Evolutionary conservation across 2,329 filamentous ascomycete species (phyloP).

Genomic region (Echinosphaeria canescens): DNA sequence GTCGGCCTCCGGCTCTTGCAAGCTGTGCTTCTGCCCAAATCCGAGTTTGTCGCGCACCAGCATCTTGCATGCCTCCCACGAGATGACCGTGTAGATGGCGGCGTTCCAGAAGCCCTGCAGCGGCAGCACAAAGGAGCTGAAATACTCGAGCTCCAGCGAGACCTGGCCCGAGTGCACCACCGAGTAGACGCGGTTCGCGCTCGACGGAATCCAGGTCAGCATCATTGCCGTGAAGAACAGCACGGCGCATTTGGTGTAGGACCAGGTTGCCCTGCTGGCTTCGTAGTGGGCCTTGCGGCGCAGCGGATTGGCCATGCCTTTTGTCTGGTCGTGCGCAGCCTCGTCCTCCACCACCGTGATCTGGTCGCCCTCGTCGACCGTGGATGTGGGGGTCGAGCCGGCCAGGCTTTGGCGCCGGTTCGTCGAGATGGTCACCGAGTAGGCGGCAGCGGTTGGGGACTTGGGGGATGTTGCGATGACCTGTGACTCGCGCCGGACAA

Average conservation of each 20-base stretch:
- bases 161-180: slow-evolving; percentile 31
- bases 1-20: slow-evolving; percentile 3
- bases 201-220: slow-evolving; percentile 59
- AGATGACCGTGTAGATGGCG: slow-evolving; percentile 53
- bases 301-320: slow-evolving; percentile 3
- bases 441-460: too few relatives aligned
- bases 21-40: slow-evolving; percentile 7
- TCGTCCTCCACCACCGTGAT: slow-evolving; percentile 7
- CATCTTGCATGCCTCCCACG: slow-evolving; percentile 36
- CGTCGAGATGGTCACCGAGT: slow-evolving; percentile 28
- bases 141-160: slow-evolving; percentile 40
- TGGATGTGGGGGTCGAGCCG: slow-evolving; percentile 7
- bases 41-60: slow-evolving; percentile 15
- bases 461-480: slow-evolving; percentile 4
- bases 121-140: slow-evolving; percentile 54
- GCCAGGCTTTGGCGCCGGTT: slow-evolving; percentile 8
- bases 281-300: slow-evolving; percentile 19
- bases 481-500: slow-evolving; percentile 2
- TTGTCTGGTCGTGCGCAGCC: slow-evolving; percentile 4
- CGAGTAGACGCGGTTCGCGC: slow-evolving; percentile 54
- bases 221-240: slow-evolving; percentile 52
- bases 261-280: slow-evolving; percentile 41
- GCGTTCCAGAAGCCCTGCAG: slow-evolving; percentile 76
- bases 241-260: slow-evolving; percentile 47
- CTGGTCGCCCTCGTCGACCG: too few relatives aligned